Evolutionary conservation across 148 eudicot species (phyloP), one percentile per base, ranked within the genome.

Genomic region (Chenopodium quinoa): DNA sequence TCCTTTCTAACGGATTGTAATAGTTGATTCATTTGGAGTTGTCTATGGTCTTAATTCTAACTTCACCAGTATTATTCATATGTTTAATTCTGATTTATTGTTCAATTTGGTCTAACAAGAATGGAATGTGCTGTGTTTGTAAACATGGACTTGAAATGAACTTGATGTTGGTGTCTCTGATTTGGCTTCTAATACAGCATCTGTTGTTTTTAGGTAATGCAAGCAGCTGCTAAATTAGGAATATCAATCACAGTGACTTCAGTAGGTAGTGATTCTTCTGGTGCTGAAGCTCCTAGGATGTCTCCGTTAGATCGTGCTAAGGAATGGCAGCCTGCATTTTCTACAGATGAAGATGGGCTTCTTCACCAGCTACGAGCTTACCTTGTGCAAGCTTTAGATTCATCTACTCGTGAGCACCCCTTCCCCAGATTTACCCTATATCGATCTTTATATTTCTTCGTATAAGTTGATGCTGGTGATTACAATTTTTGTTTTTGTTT

Each of bases 361-460:
- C 93, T 95, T 85, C 91, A 92, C 86, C 99, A 93, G 76, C 82
- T 95, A 56, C 94, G 97, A 65, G 90, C 91, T 75, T 85, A 87
- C 86, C 91, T 95, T 83, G 84, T 86, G 64, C 98, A 95, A 86
- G 84, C 87, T 87, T 80, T 95, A 67, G 96, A 95, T 88, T 84
- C 97, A 84, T 91, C 86, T 67, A 86, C 75, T 74, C 78, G 93
- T 93, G 87, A 85, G 91, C 71, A 22, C n/a, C n/a, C 64, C 78
- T 65, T 74, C 65, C 46, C 58, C 52, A 1, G 60, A 17, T 66
- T 13, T 71, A 20, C 73, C 48, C 22, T 11, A n/a, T 62, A 22
- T 37, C 22, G 13, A 44, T 71, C 46, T 73, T 29, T 75, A 20
- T 20, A 14, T 44, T 72, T 63, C 46, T 1, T 19, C 22, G 22